phyloP scores from a whole-genome alignment of 768 basidiomycete species.

The Postia placenta region DNA sequence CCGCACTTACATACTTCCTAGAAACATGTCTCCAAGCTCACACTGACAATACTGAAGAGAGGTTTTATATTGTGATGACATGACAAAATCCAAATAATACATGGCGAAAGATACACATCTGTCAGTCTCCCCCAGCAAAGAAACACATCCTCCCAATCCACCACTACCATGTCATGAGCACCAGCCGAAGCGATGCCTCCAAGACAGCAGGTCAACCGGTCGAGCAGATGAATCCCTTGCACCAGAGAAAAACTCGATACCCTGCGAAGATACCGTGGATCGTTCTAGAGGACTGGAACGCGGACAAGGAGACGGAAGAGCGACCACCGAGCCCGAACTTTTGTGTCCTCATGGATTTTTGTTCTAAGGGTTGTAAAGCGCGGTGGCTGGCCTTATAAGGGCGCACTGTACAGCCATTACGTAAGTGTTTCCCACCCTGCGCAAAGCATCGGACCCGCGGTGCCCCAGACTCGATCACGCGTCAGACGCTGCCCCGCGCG shows the following conservation, averaged over 20 bases:
- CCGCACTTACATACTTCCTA: too few relatives aligned
- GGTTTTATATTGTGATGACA: too few relatives aligned
- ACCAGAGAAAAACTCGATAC: slow-evolving; percentile 20
- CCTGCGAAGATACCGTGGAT: slow-evolving; percentile 35
- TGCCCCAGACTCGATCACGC: not conserved
- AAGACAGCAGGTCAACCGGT: slow-evolving; percentile 36
- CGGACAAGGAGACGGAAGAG: slow-evolving; percentile 84
- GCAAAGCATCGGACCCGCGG: not conserved
- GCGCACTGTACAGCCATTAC: slow-evolving; percentile 28
- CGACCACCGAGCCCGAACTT: slow-evolving; percentile 88
- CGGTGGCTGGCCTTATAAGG: slow-evolving; percentile 15
- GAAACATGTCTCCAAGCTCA: too few relatives aligned
- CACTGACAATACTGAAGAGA: too few relatives aligned
- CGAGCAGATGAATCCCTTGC: slow-evolving; percentile 31
- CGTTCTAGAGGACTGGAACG: slow-evolving; percentile 88
- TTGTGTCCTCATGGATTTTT: slow-evolving; percentile 78
- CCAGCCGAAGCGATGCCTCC: slow-evolving; percentile 71
- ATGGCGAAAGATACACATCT: too few relatives aligned
- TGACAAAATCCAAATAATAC: too few relatives aligned
- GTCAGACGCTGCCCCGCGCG: slow-evolving; percentile 2
- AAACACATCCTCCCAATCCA: slow-evolving; percentile 31
- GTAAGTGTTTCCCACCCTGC: slow-evolving; percentile 35
- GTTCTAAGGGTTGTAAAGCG: slow-evolving; percentile 40
- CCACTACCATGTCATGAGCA: slow-evolving; percentile 53
- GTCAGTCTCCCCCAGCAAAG: slow-evolving; percentile 29